Evolutionary conservation across 768 basidiomycete genomes (phyloP).

Genomic region (Boletus tomentosulus): DNA sequence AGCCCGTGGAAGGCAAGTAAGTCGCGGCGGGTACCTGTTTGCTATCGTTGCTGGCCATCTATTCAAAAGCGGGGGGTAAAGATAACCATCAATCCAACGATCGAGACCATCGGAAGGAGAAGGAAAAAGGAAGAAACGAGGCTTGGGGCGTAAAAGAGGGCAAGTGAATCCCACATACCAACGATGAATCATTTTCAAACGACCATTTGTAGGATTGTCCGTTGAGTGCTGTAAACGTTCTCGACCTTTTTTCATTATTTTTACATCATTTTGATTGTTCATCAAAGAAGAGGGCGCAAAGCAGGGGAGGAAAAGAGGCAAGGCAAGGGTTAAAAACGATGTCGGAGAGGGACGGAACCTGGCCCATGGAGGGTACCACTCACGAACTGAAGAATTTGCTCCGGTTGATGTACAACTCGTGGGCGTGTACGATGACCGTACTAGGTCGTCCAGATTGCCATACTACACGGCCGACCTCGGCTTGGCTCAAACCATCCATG

Average conservation of each 20-base stretch:
- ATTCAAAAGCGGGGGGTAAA: background rate
- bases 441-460: slow-evolving; percentile 30
- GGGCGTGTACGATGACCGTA: slow-evolving; percentile 26
- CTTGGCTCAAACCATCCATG: slow-evolving; percentile 20
- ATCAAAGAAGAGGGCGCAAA: background rate
- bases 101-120: background rate
- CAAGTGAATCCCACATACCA: slow-evolving; percentile 18
- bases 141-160: too few species aligned
- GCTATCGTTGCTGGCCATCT: slow-evolving; percentile 34
- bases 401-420: slow-evolving; percentile 21
- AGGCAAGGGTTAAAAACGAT: slow-evolving; percentile 2
- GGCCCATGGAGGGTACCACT: slow-evolving; percentile 7
- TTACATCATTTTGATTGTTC: background rate
- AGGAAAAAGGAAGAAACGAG: background rate
- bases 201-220: slow-evolving; percentile 34
- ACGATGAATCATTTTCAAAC: slow-evolving; percentile 29
- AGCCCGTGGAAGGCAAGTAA: slow-evolving; percentile 21
- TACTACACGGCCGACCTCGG: slow-evolving; percentile 26
- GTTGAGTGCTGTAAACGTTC: slow-evolving; percentile 33
- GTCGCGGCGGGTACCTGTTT: slow-evolving; percentile 31
- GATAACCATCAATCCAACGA: background rate
- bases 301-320: background rate
- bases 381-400: slow-evolving; percentile 31
- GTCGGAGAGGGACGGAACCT: background rate
- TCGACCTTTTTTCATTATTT: slow-evolving; percentile 18